Base-by-base conservation (phyloP, 176 grass and related monocot genomes). In the Bromus sterilis region DNA sequence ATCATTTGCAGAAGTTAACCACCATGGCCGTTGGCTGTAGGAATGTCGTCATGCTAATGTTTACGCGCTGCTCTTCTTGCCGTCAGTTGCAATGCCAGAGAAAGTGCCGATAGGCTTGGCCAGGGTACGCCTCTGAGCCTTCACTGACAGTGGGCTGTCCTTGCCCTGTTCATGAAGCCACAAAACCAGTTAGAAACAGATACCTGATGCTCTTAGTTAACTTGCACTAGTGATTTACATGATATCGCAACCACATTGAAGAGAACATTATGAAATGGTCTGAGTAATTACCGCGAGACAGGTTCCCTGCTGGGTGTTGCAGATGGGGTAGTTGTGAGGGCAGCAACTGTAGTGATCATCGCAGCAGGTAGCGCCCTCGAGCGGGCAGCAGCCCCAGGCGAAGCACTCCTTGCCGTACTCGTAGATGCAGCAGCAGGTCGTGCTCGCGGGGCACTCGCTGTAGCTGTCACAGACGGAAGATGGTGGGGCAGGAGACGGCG, bases 301-400 rank as follows among this genome's bases (percentile, higher is more conserved):
- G 34, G 89, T 82, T 46, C 96, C 93, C 13, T 91, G 66, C 37
- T 30, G 13, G 1, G 87, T 35, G 43, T 98, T 81, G 84, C 96
- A 98, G 71, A 98, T 4, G 14, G 96, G 96, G 68, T 93, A 95
- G 13, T 98, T 89, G 36, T 93, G 88, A 9, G 96, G 96, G 93
- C 96, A 98, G 88, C 96, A 98, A 74, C 90, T 93, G 86, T 90
- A 98, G 86, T 93, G 90, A 37, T 95, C 96, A 6, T 98, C 86
- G 26, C 96, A 98, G 82, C 96, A 98, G 66, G 89, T 93, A 34
- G 96, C 93, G 0, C 79, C 90, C 82, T 98, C 96, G 3, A 95
- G 80, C 4, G 95, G 95, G 84, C 95, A 98, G 86, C 95, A 98
- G 28, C 92, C 95, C 92, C 93, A 98, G 14, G 86, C 37, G 42